phyloP scores from a whole-genome alignment of 768 basidiomycete species.

The Rhizopogon rudus region DNA sequence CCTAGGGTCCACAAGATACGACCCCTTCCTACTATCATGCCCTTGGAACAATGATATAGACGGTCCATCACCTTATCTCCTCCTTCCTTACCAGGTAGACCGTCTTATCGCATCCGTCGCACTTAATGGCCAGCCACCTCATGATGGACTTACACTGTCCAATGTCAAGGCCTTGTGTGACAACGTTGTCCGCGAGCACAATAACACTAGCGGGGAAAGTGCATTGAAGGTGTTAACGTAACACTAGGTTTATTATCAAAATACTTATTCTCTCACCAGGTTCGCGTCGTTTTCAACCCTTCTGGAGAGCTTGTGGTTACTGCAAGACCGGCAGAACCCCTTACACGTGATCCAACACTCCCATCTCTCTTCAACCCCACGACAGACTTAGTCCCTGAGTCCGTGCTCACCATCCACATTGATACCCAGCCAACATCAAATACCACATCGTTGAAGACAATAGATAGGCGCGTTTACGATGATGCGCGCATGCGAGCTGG shows the following conservation, averaged over 20 bases:
- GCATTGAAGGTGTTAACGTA: slow-evolving; percentile 20
- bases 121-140: slow-evolving; percentile 46
- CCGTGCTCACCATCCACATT: slow-evolving; percentile 45
- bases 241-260: background rate
- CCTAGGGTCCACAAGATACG: slow-evolving; percentile 57
- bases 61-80: slow-evolving; percentile 56
- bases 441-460: slow-evolving; percentile 65
- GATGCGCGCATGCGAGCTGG: slow-evolving; percentile 55
- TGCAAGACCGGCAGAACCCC: slow-evolving; percentile 25
- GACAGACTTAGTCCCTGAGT: slow-evolving; percentile 29
- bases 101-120: slow-evolving; percentile 50
- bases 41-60: slow-evolving; percentile 54
- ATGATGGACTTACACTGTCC: slow-evolving; percentile 30
- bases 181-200: slow-evolving; percentile 32
- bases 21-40: slow-evolving; percentile 38
- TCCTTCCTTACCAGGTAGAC: slow-evolving; percentile 56
- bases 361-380: slow-evolving; percentile 31
- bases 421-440: slow-evolving; percentile 51
- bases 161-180: slow-evolving; percentile 42
- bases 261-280: slow-evolving; percentile 26
- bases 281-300: slow-evolving; percentile 47
- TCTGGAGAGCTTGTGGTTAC: slow-evolving; percentile 34
- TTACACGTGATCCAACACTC: slow-evolving; percentile 36
- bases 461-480: slow-evolving; percentile 52
- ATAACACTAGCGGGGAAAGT: background rate